Base-by-base conservation (phyloP, 257 asterid genomes). In the Striga asiatica region DNA sequence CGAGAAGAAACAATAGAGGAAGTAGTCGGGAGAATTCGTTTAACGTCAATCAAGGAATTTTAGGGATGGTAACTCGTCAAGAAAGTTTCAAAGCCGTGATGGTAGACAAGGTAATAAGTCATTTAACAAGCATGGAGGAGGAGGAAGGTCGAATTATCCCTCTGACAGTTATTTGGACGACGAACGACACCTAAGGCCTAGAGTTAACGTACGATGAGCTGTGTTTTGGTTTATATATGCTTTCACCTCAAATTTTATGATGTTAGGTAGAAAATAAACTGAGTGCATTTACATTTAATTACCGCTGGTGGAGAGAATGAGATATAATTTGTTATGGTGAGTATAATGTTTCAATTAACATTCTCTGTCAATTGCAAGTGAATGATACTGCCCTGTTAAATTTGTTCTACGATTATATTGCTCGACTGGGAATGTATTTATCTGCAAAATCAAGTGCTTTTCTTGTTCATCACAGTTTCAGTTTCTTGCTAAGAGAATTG, bases 131-230 rank as follows among this genome's bases (percentile, higher is more conserved):
- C 27, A n/a, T n/a, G n/a, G n/a, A n/a, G n/a, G 50, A 19, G 50
- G 50, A 43, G 50, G 50, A 21, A 8, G 50, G 19, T 43, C 50
- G 1, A 43, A 43, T 25, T 6, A 19, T 8, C 19, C 19, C 31
- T 58, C 83, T 23, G 84, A 66, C 32, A 67, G 78, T 70, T 80
- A 77, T 32, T 48, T 57, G 41, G 94, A 75, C 6, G 81, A 68
- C 13, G 88, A 78, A 18, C 70, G 72, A 63, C 43, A 51, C 20
- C 74, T 23, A 56, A 78, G 96, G 60, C 86, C 96, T 20, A 74
- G 96, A 53, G 18, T 28, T 34, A 89, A 89, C 21, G 97, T 89
- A 19, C 71, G 97, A 43, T 89, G 67, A 79, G 42, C 48, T 22
- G 8, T 25, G 31, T 11, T 28, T 5, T 23, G 27, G 1, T 34